phyloP scores from a whole-genome alignment of 768 basidiomycete species.

The Hypholoma sublateritium region DNA sequence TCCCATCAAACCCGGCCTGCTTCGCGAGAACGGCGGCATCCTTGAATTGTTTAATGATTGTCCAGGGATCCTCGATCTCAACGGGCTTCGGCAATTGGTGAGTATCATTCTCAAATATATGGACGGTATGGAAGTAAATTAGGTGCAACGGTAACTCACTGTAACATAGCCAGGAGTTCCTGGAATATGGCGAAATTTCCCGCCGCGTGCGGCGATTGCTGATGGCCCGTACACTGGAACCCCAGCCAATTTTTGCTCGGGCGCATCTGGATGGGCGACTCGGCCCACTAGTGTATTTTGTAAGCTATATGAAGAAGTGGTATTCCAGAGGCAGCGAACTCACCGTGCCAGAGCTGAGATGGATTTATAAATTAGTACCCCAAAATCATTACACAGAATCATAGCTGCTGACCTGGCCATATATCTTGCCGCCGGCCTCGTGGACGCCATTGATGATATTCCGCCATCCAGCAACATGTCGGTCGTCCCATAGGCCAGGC shows the following conservation, averaged over 20 bases:
- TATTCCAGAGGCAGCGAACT: neutral
- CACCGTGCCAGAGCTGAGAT: slow-evolving; percentile 10
- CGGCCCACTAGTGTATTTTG: slow-evolving; percentile 28
- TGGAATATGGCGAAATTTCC: slow-evolving; percentile 36
- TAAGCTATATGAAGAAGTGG: neutral
- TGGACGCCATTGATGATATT: slow-evolving; percentile 40
- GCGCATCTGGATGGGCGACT: slow-evolving; percentile 34
- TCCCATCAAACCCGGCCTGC: slow-evolving; percentile 56
- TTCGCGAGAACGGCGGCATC: slow-evolving; percentile 48
- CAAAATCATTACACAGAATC: neutral
- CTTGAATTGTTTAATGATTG: slow-evolving; percentile 37
- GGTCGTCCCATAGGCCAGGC: slow-evolving; percentile 39
- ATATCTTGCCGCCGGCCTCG: slow-evolving; percentile 35
- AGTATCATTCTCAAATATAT: neutral
- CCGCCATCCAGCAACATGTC: slow-evolving; percentile 38
- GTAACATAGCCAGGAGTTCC: slow-evolving; percentile 35
- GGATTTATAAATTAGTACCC: neutral
- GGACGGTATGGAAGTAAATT: too few species aligned
- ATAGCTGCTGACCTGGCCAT: slow-evolving; percentile 28
- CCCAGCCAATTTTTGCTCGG: slow-evolving; percentile 36
- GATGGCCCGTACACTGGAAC: slow-evolving; percentile 41
- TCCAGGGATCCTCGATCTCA: slow-evolving; percentile 39
- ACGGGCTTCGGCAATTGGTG: slow-evolving; percentile 31
- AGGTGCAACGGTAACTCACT: slow-evolving; percentile 19
- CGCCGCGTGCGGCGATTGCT: slow-evolving; percentile 39